Conservation (phyloP, 768 basidiomycete genomes). For the Termitomyces sp. region DNA sequence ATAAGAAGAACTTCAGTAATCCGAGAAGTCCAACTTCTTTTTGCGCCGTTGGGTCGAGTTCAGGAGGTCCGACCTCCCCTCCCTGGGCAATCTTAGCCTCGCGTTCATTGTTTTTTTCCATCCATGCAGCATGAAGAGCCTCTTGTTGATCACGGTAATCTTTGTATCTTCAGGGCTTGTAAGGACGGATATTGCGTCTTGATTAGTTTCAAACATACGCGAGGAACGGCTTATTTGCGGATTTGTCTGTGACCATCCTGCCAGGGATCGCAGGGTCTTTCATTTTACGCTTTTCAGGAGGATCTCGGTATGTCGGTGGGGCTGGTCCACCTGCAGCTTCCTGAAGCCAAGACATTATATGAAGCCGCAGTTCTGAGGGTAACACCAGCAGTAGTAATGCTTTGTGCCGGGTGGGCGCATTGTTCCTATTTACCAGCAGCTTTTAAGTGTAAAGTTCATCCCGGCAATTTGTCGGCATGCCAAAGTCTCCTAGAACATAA, state of each 20-base stretch:
- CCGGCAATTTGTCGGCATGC: background rate
- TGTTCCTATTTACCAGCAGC: background rate
- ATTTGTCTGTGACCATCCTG: constrained; percentile 67
- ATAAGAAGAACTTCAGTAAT: constrained; percentile 65
- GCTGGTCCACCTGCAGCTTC: constrained; percentile 36
- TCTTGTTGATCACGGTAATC: constrained; percentile 61
- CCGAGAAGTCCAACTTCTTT: constrained; percentile 60
- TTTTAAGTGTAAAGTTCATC: background rate
- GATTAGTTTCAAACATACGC: constrained; percentile 45
- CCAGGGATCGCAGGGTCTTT: constrained; percentile 59
- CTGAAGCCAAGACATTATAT: constrained; percentile 62
- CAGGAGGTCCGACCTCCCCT: constrained; percentile 67
- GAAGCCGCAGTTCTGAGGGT: background rate
- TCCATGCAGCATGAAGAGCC: constrained; percentile 57
- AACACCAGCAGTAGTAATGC: background rate
- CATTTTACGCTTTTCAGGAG: constrained; percentile 44
- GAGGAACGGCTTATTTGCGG: constrained; percentile 82
- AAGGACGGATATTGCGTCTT: constrained; percentile 5
- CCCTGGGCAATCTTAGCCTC: constrained; percentile 71
- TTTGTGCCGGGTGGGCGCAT: background rate
- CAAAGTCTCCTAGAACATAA: too few species aligned
- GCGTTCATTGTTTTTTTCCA: constrained; percentile 64
- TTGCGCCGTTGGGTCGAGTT: constrained; percentile 67
- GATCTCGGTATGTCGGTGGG: constrained; percentile 31
- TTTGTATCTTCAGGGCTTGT: constrained; percentile 44